Conservation (phyloP, 1,139 yeast species). For the Geotrichum reessii region DNA sequence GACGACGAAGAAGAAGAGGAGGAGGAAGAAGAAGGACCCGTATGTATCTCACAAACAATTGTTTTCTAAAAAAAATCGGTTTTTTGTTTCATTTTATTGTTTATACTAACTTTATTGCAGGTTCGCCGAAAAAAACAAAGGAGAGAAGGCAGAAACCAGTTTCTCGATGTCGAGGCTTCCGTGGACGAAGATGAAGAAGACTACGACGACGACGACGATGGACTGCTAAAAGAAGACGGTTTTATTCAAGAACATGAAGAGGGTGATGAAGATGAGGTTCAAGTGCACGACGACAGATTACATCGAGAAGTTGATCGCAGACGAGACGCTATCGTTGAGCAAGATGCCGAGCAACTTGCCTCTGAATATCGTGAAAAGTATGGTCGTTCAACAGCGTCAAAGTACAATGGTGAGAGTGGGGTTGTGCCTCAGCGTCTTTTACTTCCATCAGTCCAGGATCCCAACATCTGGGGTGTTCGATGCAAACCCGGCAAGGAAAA, state of each 20-base stretch:
- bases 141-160: constrained; percentile 76
- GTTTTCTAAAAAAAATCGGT: constrained; percentile 22
- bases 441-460: constrained; percentile 93
- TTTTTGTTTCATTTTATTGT: constrained; percentile 27
- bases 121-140: constrained; percentile 60
- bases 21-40: constrained; percentile 30
- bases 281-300: constrained; percentile 56
- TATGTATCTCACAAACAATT: constrained; percentile 15
- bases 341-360: constrained; percentile 92
- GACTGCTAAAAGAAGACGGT: constrained; percentile 61
- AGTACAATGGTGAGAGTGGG: constrained; percentile 82
- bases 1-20: constrained; percentile 30
- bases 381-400: constrained; percentile 76
- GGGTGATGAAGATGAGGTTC: constrained; percentile 47
- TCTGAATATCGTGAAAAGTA: constrained; percentile 88
- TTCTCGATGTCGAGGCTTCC: constrained; percentile 97
- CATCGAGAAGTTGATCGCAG: constrained; percentile 91
- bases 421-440: constrained; percentile 89
- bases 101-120: constrained; percentile 41
- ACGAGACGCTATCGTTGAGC: constrained; percentile 84
- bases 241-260: constrained; percentile 48
- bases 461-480: constrained; percentile 92
- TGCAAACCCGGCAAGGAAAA: constrained; percentile 92
- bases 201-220: constrained; percentile 89
- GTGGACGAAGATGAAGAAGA: constrained; percentile 98